Base-by-base conservation (phyloP, 495 filamentous ascomycete species). In the Lasiosphaeriaceae sp. region DNA sequence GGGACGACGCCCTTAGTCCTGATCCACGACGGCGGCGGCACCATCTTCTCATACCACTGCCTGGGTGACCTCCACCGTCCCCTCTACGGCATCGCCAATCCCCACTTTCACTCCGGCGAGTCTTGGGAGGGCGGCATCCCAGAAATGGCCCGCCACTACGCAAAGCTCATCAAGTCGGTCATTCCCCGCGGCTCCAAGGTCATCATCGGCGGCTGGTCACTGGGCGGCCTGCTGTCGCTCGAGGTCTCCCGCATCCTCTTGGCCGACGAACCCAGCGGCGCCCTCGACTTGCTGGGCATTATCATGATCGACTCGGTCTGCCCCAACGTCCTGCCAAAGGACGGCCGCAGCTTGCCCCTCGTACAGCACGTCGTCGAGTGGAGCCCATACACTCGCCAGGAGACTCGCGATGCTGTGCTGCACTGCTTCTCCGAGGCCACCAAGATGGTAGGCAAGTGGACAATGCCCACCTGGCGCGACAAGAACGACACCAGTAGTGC, bases 21-120 rank as follows among this genome's bases (percentile, higher is more conserved):
- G 19, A 68, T 77, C 43, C 74, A 77, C 52, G 74, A 77, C 55
- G 74, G 73, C 53, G 72, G 74, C 53, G 74, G 74, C 58, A 76
- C 73, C 12, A 65, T 65, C 20, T 72, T 72, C 48, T 62, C 58
- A 31, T 77, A 77, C 63, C 64, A 72, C 60, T 63, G 61, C 57
- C 64, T 77, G 11, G 68, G 59, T 23, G 21, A 57, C 11, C 62
- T 77, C 1, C 54, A 55, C 29, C 69, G 74, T 1, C 37, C 60
- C 16, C 54, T 76, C 2, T 74, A 68, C 55, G 72, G 66, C 37
- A 74, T 77, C 47, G 51, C 56, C 57, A 75, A 77, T 47, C 74
- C 74, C 0, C 54, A 57, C 47, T 74, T 68, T 58, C 35, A 59
- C n/a, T 39, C 61, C n/a, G 61, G 55, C 22, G 9, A 31, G 14